phyloP scores from a whole-genome alignment of 129 eudicot genomes.

The Arctium minus region DNA sequence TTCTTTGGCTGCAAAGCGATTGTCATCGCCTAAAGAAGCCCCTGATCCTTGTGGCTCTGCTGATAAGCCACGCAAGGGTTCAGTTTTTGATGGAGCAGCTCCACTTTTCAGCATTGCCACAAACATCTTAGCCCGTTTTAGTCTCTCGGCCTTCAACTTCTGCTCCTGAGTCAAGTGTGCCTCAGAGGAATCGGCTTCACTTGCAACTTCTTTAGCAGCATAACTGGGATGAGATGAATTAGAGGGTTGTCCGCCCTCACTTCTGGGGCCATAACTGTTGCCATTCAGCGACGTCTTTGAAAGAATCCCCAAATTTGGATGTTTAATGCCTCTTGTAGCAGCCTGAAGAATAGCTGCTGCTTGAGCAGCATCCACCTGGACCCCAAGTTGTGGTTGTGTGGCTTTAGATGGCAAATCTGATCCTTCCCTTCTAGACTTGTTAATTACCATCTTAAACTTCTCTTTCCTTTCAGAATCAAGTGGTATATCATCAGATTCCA shows the following conservation, averaged over 20 bases:
- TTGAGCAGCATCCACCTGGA: conserved; percentile 71
- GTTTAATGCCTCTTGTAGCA: conserved; percentile 82
- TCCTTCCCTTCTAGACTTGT: conserved; percentile 68
- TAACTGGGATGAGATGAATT: conserved; percentile 12
- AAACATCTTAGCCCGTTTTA: conserved; percentile 89
- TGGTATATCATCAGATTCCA: conserved; percentile 47
- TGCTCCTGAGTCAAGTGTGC: conserved; percentile 62
- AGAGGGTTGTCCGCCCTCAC: conserved; percentile 35
- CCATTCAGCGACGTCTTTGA: conserved; percentile 28
- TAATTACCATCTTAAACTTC: conserved; percentile 84
- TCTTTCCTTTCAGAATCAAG: conserved; percentile 77
- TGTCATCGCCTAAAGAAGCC: conserved; percentile 24
- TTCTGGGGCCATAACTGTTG: conserved; percentile 22
- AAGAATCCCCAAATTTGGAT: conserved; percentile 46
- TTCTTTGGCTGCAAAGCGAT: conserved; percentile 23
- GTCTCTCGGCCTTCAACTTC: conserved; percentile 83
- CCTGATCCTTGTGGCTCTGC: conserved; percentile 48
- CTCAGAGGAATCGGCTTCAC: conserved; percentile 48
- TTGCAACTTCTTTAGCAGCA: conserved; percentile 29
- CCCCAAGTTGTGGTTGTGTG: conserved; percentile 37
- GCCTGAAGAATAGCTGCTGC: conserved; percentile 99
- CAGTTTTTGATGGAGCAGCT: conserved; percentile 37
- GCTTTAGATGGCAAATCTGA: conserved; percentile 48
- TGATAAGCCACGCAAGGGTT: conserved; percentile 48
- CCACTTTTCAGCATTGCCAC: conserved; percentile 88